phyloP scores from a whole-genome alignment of 1,284 basidiomycete species.

The Polyporus tsugae region DNA sequence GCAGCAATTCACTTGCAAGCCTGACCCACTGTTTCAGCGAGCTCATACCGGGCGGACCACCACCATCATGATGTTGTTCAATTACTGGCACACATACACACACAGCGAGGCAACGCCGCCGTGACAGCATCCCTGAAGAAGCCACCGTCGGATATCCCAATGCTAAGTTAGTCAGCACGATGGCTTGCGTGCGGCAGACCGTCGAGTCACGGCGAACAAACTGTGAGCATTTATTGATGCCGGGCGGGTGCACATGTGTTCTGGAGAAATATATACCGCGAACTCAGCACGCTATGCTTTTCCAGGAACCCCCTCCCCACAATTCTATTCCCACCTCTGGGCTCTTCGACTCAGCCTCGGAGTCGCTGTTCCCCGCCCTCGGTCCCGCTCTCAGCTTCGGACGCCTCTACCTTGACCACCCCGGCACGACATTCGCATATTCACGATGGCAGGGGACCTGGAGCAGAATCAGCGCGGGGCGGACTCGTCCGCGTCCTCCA shows the following conservation, averaged over 20 bases:
- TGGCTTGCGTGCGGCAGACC: neutral
- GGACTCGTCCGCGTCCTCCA: constrained; percentile 14
- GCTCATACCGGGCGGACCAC: neutral
- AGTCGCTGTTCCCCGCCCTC: neutral
- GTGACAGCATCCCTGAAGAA: neutral
- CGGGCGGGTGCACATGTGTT: neutral
- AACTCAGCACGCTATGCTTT: neutral
- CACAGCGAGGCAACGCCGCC: neutral
- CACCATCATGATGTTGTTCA: neutral
- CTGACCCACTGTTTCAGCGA: neutral
- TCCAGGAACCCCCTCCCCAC: neutral
- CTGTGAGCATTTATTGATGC: neutral
- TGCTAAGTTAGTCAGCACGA: neutral
- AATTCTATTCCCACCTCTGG: neutral
- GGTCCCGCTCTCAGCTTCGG: neutral
- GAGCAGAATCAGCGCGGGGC: neutral
- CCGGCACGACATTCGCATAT: neutral
- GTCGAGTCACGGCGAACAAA: neutral
- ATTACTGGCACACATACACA: neutral
- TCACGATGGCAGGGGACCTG: constrained; percentile 5
- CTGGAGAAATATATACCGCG: constrained; percentile 2
- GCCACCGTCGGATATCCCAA: neutral
- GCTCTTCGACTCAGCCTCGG: neutral
- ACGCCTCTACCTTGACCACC: neutral
- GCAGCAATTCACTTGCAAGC: neutral